Conservation (phyloP, 148 eudicot species). For the Camellia lanceoleosa region DNA sequence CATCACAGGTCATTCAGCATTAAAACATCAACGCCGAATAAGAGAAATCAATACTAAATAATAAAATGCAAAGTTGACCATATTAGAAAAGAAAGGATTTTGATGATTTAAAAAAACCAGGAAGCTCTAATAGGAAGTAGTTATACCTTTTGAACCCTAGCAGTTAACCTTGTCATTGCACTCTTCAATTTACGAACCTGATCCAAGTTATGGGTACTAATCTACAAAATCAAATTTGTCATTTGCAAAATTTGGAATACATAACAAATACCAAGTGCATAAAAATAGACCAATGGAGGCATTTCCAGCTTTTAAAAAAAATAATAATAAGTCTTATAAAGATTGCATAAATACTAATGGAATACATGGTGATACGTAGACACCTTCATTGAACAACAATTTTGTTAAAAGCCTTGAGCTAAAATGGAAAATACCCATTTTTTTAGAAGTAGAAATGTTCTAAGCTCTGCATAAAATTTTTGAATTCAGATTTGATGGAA, state of each 20-base stretch:
- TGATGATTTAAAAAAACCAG: not conserved
- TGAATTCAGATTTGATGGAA: no score
- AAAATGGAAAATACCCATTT: no score
- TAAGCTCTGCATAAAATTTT: no score
- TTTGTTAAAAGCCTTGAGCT: no score
- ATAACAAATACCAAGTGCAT: not conserved
- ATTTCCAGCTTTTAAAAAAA: no score
- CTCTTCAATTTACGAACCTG: constrained; percentile 77
- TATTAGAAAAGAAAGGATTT: not conserved
- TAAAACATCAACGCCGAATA: no score
- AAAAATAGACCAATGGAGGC: not conserved
- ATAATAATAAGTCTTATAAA: no score
- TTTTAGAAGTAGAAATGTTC: no score
- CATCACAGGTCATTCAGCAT: no score
- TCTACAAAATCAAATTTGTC: constrained; percentile 30
- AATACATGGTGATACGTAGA: no score
- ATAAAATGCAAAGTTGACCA: not conserved
- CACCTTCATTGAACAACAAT: no score
- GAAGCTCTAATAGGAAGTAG: not conserved
- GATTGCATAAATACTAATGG: no score
- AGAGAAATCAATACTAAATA: not conserved
- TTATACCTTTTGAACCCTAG: constrained; percentile 71
- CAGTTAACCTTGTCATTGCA: constrained; percentile 77
- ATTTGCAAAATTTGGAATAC: not conserved
- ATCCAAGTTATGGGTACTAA: constrained; percentile 73